Percentiles rank a stretch among this genome's conserved stretches.
phyloP scores from a whole-genome alignment of 306 rosid genomes.

The Prunus mume region DNA sequence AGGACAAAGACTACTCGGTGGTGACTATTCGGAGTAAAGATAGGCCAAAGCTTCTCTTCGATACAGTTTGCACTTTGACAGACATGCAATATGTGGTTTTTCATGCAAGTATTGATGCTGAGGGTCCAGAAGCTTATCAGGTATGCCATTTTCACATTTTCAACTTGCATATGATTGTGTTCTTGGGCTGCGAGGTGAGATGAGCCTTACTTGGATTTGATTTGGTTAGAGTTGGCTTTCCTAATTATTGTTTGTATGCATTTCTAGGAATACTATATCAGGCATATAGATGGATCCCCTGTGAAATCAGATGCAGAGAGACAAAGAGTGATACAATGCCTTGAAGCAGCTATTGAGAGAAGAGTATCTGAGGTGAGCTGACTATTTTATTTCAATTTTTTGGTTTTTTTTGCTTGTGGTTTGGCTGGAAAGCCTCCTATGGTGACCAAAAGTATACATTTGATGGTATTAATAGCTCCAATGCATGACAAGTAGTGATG shows the following conservation, averaged over 20 bases:
- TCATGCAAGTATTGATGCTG: slow-evolving; percentile 82
- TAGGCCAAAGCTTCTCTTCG: slow-evolving; percentile 92
- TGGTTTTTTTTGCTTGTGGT: neutral
- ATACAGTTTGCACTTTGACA: slow-evolving; percentile 90
- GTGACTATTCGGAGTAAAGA: slow-evolving; percentile 78
- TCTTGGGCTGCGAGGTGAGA: slow-evolving; percentile 2
- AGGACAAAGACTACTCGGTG: slow-evolving; percentile 79
- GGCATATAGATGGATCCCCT: slow-evolving; percentile 93
- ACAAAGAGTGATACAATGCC: slow-evolving; percentile 86
- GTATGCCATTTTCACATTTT: slow-evolving; percentile 32
- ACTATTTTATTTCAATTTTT: neutral
- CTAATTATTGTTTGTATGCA: slow-evolving; percentile 24
- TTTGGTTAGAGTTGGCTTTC: neutral
- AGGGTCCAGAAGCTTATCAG: slow-evolving; percentile 91
- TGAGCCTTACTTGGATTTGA: slow-evolving; percentile 4
- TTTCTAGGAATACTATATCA: slow-evolving; percentile 82
- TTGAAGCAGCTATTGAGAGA: slow-evolving; percentile 94
- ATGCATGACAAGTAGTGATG: neutral
- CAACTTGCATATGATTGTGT: slow-evolving; percentile 1
- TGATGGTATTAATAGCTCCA: neutral
- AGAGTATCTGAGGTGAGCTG: slow-evolving; percentile 78
- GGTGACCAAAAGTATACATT: neutral
- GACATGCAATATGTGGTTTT: slow-evolving; percentile 95
- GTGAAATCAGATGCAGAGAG: slow-evolving; percentile 98
- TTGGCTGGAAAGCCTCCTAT: neutral